phyloP scores from a whole-genome alignment of 768 basidiomycete genomes.

The Naganishia vishniacii region DNA sequence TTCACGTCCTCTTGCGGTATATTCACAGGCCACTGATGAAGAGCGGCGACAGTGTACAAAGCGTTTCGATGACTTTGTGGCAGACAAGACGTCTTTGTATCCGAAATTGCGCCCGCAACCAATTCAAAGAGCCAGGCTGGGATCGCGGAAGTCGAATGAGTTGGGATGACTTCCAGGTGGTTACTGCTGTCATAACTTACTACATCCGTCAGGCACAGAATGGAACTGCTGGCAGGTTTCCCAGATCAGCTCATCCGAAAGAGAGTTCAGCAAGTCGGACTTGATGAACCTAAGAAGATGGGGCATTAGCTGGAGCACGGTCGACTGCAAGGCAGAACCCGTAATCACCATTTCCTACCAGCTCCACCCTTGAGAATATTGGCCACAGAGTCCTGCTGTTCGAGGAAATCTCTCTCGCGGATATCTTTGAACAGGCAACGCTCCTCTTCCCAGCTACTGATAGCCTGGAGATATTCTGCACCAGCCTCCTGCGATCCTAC shows the following conservation, averaged over 20 bases:
- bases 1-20: constrained; percentile 64
- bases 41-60: constrained; percentile 74
- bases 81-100: constrained; percentile 64
- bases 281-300: constrained; percentile 67
- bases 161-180: background rate
- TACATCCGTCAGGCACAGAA: constrained; percentile 81
- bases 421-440: constrained; percentile 81
- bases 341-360: constrained; percentile 57
- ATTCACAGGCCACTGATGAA: constrained; percentile 84
- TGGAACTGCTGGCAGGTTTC: constrained; percentile 75
- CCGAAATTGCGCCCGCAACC: constrained; percentile 70
- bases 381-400: constrained; percentile 86
- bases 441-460: constrained; percentile 85
- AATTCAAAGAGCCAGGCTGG: constrained; percentile 85
- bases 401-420: constrained; percentile 77
- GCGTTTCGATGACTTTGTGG: constrained; percentile 75
- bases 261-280: constrained; percentile 70
- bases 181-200: constrained; percentile 53
- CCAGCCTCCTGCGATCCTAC: constrained; percentile 68
- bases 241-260: constrained; percentile 80
- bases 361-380: constrained; percentile 69
- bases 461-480: constrained; percentile 69
- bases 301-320: too few species aligned
- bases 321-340: background rate
- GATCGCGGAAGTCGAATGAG: background rate